phyloP scores from a whole-genome alignment of 768 basidiomycete species.

The Symmetrospora coprosmae region DNA sequence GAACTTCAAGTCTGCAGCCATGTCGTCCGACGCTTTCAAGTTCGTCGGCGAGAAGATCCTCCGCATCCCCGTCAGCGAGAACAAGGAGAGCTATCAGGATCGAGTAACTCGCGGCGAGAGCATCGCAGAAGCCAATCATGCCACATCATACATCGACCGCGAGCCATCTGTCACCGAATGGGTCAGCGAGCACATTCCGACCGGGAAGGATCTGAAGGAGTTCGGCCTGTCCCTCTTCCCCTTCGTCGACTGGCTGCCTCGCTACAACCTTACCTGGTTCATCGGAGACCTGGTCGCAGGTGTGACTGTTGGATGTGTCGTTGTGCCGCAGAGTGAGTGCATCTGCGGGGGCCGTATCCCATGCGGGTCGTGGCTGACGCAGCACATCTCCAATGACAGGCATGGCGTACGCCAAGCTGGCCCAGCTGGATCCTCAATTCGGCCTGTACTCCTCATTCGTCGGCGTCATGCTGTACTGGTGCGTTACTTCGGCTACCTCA shows the following conservation, averaged over 20 bases:
- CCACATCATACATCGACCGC: conserved; percentile 21
- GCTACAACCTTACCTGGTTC: conserved; percentile 26
- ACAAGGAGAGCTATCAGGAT: not conserved
- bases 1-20: too few relatives aligned
- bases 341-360: too few relatives aligned
- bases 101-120: conserved; percentile 22
- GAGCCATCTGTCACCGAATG: conserved; percentile 22
- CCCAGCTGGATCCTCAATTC: conserved; percentile 69
- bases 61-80: conserved; percentile 7
- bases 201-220: not conserved
- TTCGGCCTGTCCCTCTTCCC: conserved; percentile 10
- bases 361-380: not conserved
- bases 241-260: conserved; percentile 21
- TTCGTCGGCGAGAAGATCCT: conserved; percentile 20
- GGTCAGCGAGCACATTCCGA: conserved; percentile 16
- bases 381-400: too few relatives aligned
- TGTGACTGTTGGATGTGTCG: conserved; percentile 82
- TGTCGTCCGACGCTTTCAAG: not conserved
- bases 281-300: conserved; percentile 33
- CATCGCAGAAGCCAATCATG: conserved; percentile 18
- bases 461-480: conserved; percentile 72
- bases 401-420: conserved; percentile 43
- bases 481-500: conserved; percentile 95
- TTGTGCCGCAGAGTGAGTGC: conserved; percentile 74
- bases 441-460: conserved; percentile 90